These are phyloP conservation scores for Trypanosoma conorhini DNA, from an alignment of 208 protist genomes.

Conservation along the genomic window DNA sequence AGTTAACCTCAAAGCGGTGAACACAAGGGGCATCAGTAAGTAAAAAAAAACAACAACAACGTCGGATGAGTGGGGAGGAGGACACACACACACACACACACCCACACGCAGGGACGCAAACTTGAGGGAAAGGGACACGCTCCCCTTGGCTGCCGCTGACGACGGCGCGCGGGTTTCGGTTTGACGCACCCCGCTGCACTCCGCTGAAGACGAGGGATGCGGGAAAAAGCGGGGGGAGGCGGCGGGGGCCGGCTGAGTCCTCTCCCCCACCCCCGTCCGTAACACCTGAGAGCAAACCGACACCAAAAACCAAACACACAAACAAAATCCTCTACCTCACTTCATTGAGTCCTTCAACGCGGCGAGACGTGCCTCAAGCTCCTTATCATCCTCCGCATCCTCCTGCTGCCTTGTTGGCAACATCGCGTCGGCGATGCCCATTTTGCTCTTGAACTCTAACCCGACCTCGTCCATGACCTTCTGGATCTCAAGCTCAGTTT, in stretches of 20 bases:
- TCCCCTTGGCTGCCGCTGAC: too few relatives aligned
- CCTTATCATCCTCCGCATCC: conserved; percentile 61
- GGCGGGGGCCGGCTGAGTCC: too few relatives aligned
- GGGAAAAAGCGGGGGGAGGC: too few relatives aligned
- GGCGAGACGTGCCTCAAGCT: conserved; percentile 82
- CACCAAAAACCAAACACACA: conserved; percentile 8
- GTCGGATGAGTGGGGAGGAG: not conserved
- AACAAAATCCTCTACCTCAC: conserved; percentile 22
- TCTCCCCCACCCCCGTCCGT: too few relatives aligned
- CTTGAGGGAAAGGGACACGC: too few relatives aligned
- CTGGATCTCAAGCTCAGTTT: conserved; percentile 89
- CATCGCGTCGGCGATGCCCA: conserved; percentile 51
- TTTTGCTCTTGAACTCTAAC: conserved; percentile 85
- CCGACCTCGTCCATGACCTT: conserved; percentile 93
- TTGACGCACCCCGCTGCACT: too few relatives aligned
- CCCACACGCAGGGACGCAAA: too few relatives aligned
- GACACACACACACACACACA: too few relatives aligned
- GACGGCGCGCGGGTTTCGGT: too few relatives aligned
- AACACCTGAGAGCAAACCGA: not conserved
- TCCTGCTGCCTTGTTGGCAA: conserved; percentile 47
- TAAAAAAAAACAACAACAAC: too few relatives aligned
- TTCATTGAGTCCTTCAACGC: conserved; percentile 80
- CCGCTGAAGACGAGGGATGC: too few relatives aligned
- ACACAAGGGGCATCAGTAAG: not conserved
- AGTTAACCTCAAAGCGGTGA: not conserved